Conservation (phyloP, 2,329 filamentous ascomycete genomes). For the Pochonia chlamydosporia region DNA sequence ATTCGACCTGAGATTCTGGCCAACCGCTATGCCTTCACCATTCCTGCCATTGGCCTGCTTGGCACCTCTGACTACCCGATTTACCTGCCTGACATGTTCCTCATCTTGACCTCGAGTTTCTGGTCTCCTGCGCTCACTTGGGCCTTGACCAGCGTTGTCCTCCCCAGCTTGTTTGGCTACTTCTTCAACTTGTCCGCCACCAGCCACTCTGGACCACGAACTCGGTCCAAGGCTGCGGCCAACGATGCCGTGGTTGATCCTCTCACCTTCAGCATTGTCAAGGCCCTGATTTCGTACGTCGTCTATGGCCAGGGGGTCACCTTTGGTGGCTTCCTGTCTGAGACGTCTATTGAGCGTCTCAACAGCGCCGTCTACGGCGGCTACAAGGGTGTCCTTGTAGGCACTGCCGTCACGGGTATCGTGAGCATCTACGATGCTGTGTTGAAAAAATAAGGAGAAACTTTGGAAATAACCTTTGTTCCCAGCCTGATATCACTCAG, state of each 20-base stretch:
- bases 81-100: slow-evolving; percentile 73
- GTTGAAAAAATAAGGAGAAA: slow-evolving; percentile 50
- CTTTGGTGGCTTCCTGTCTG: slow-evolving; percentile 56
- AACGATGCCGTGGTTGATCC: slow-evolving; percentile 68
- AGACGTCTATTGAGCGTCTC: slow-evolving; percentile 55
- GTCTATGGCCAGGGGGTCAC: slow-evolving; percentile 67
- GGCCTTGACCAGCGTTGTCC: slow-evolving; percentile 62
- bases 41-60: slow-evolving; percentile 55
- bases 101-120: slow-evolving; percentile 69
- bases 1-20: slow-evolving; percentile 67
- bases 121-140: slow-evolving; percentile 79
- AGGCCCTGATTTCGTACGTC: slow-evolving; percentile 75
- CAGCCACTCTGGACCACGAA: slow-evolving; percentile 34
- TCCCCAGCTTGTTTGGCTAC: slow-evolving; percentile 71
- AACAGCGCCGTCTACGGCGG: slow-evolving; percentile 64
- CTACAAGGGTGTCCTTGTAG: slow-evolving; percentile 63
- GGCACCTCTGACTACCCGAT: slow-evolving; percentile 55
- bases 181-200: slow-evolving; percentile 79
- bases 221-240: slow-evolving; percentile 31
- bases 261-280: slow-evolving; percentile 82
- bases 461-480: background rate
- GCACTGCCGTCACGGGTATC: slow-evolving; percentile 61
- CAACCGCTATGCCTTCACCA: slow-evolving; percentile 65
- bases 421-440: slow-evolving; percentile 74
- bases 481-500: too few relatives aligned